Evolutionary conservation across 2,329 filamentous ascomycete species (phyloP).

Genomic region (Didymosphaeria variabile): DNA sequence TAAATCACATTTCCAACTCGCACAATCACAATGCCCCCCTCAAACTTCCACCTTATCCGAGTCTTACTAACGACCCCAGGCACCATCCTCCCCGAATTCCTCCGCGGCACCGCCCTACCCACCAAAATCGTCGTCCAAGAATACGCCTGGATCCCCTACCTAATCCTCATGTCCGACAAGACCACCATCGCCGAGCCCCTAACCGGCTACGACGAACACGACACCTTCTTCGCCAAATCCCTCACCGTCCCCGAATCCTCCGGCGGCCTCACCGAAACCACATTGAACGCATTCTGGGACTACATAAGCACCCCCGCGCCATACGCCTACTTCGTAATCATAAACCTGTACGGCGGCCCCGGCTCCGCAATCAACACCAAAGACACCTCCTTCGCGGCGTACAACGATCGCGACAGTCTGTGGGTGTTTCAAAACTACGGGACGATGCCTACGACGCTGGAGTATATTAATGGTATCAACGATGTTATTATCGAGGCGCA

Average conservation of each 20-base stretch:
- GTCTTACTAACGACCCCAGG: slow-evolving; percentile 5
- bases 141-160: slow-evolving; percentile 49
- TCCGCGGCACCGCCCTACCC: slow-evolving; percentile 46
- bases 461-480: slow-evolving; percentile 56
- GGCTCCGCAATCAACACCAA: slow-evolving; percentile 48
- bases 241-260: slow-evolving; percentile 50
- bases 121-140: slow-evolving; percentile 32
- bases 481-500: slow-evolving; percentile 50
- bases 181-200: slow-evolving; percentile 37
- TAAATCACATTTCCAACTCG: background rate
- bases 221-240: slow-evolving; percentile 53
- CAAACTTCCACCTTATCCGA: background rate
- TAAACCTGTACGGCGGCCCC: slow-evolving; percentile 52
- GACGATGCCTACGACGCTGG: slow-evolving; percentile 32
- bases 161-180: slow-evolving; percentile 53
- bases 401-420: slow-evolving; percentile 47
- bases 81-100: slow-evolving; percentile 50
- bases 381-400: slow-evolving; percentile 45
- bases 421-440: slow-evolving; percentile 53
- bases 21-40: background rate
- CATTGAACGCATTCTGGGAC: slow-evolving; percentile 41
- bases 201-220: slow-evolving; percentile 49
- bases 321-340: slow-evolving; percentile 46
- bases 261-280: slow-evolving; percentile 40
- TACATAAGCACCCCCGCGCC: slow-evolving; percentile 39